A percentile compares a stretch with the other conserved stretches of the same genome.
Conservation (phyloP, 2,329 filamentous ascomycete species). For the Ophiosphaerella herpotricha region DNA sequence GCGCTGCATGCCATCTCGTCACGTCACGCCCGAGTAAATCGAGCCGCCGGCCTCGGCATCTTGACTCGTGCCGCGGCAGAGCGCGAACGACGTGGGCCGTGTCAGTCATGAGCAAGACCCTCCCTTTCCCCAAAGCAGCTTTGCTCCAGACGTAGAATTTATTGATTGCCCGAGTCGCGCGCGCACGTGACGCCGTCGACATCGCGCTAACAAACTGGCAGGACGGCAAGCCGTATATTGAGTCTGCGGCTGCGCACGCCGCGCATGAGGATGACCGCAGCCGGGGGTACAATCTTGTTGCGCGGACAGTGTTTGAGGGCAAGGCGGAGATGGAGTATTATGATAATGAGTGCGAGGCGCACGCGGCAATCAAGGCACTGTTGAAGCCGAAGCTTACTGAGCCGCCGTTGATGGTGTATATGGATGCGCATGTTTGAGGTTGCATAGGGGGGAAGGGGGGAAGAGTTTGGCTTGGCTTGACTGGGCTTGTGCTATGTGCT, state of each 20-base stretch:
- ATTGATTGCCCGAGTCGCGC: too few species aligned
- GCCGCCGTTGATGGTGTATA: constrained; percentile 36
- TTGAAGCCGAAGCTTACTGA: constrained; percentile 33
- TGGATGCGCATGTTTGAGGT: constrained; percentile 19
- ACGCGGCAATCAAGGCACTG: constrained; percentile 54
- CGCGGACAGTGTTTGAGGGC: constrained; percentile 66
- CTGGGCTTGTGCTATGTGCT: constrained; percentile 10
- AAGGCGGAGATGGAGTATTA: constrained; percentile 73
- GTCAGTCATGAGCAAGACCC: too few species aligned
- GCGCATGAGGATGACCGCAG: constrained; percentile 63
- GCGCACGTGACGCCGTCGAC: too few species aligned
- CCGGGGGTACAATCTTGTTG: constrained; percentile 69
- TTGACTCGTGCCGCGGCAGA: constrained; percentile 1
- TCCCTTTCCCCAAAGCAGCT: neutral
- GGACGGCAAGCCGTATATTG: constrained; percentile 74
- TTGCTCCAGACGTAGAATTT: too few species aligned
- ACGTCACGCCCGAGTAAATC: constrained; percentile 9
- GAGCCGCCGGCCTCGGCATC: constrained; percentile 5
- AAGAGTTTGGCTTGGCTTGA: too few species aligned
- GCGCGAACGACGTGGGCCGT: too few species aligned
- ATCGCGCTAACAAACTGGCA: constrained; percentile 38
- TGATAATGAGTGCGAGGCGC: constrained; percentile 63
- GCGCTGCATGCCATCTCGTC: constrained; percentile 23
- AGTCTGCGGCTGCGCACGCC: constrained; percentile 59
- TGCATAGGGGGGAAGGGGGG: too few species aligned